These are phyloP conservation scores for Rosa persica DNA, from an alignment of 306 rosid genomes.

Conservation along the genomic window DNA sequence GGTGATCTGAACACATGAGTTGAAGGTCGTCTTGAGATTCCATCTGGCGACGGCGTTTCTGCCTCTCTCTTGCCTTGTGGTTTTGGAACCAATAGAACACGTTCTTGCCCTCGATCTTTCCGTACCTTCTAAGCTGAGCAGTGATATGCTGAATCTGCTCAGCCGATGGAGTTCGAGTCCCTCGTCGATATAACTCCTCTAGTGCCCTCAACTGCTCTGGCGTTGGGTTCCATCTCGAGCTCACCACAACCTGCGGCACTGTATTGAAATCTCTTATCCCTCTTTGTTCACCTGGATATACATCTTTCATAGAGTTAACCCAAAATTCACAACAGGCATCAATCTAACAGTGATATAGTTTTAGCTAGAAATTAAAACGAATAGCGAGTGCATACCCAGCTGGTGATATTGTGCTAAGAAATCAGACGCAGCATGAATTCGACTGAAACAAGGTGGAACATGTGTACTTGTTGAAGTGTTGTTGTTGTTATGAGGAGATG, in stretches of 20 bases:
- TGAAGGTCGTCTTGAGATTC: conserved; percentile 48
- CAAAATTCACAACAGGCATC: neutral
- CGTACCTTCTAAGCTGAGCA: conserved; percentile 73
- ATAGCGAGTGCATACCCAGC: conserved; percentile 37
- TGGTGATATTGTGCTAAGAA: conserved; percentile 65
- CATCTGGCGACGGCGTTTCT: conserved; percentile 95
- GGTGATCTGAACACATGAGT: conserved; percentile 22
- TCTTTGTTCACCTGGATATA: conserved; percentile 40
- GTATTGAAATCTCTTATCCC: conserved; percentile 50
- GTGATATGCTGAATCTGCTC: conserved; percentile 94
- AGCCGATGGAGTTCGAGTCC: conserved; percentile 91
- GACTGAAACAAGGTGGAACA: conserved; percentile 45
- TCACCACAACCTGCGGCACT: conserved; percentile 59
- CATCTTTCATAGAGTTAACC: neutral
- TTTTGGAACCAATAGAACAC: conserved; percentile 98
- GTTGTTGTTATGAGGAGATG: conserved; percentile 34
- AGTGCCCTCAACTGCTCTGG: conserved; percentile 81
- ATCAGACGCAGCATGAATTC: conserved; percentile 37
- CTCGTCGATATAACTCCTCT: conserved; percentile 75
- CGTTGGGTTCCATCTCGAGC: conserved; percentile 97
- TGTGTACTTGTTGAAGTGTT: conserved; percentile 34
- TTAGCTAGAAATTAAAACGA: neutral
- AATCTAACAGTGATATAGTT: neutral
- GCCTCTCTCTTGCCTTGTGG: conserved; percentile 94
- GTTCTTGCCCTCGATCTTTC: conserved; percentile 94